These are phyloP conservation scores for Vachellia collinsii DNA, from an alignment of 306 rosid species.

Conservation along the genomic window DNA sequence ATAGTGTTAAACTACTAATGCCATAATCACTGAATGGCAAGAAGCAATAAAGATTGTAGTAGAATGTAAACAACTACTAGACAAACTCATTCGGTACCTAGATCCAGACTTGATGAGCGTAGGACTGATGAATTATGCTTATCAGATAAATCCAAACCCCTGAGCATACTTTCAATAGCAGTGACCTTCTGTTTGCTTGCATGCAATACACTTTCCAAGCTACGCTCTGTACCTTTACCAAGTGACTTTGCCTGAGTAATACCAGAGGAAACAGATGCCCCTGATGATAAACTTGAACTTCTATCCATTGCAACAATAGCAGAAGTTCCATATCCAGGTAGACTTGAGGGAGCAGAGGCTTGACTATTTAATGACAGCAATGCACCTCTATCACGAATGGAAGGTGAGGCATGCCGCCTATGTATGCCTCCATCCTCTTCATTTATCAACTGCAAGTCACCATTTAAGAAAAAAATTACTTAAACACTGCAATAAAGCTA, in stretches of 20 bases:
- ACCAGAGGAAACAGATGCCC: constrained; percentile 82
- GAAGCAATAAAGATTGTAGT: constrained; percentile 15
- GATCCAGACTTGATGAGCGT: constrained; percentile 95
- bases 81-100: constrained; percentile 81
- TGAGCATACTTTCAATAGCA: constrained; percentile 98
- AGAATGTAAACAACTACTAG: constrained; percentile 38
- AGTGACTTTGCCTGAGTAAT: constrained; percentile 75
- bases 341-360: constrained; percentile 70
- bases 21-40: constrained; percentile 27
- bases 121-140: constrained; percentile 71
- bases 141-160: constrained; percentile 91
- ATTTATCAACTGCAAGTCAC: constrained; percentile 74
- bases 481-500: constrained; percentile 28
- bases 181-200: constrained; percentile 95
- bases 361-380: constrained; percentile 60
- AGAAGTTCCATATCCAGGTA: constrained; percentile 98
- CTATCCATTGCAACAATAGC: constrained; percentile 99
- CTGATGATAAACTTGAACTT: constrained; percentile 87
- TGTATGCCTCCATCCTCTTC: constrained; percentile 99
- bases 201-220: constrained; percentile 94
- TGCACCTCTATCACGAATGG: constrained; percentile 91
- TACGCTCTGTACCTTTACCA: constrained; percentile 85
- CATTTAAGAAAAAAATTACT: constrained; percentile 32
- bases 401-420: constrained; percentile 98
- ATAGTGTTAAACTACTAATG: constrained; percentile 10